Evolutionary conservation across 495 filamentous ascomycete genomes (phyloP).

Genomic region (Penicillium subrubescens): DNA sequence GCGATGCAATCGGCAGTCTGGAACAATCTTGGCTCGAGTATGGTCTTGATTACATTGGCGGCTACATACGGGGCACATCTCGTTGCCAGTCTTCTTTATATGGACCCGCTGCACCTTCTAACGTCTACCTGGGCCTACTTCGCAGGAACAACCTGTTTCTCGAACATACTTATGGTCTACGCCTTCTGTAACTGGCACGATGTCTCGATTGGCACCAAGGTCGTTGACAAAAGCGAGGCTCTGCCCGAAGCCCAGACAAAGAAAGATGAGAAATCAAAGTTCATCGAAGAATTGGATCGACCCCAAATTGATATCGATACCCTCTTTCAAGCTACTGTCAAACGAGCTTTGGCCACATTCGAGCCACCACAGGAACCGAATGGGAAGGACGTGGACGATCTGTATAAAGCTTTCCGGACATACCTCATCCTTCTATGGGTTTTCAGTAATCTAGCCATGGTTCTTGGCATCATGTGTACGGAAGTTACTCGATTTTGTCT

Average conservation of each 20-base stretch:
- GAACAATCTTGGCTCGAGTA: slow-evolving; percentile 49
- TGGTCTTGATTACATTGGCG: slow-evolving; percentile 81
- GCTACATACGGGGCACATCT: slow-evolving; percentile 97
- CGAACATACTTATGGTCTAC: slow-evolving; percentile 97
- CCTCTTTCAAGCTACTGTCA: slow-evolving; percentile 94
- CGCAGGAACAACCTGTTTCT: slow-evolving; percentile 63
- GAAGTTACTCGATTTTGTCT: slow-evolving; percentile 75
- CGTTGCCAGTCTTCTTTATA: slow-evolving; percentile 90
- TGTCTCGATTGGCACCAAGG: slow-evolving; percentile 99
- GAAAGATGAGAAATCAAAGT: slow-evolving; percentile 74
- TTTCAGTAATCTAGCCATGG: slow-evolving; percentile 83
- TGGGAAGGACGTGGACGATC: slow-evolving; percentile 83
- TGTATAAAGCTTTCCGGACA: slow-evolving; percentile 96
- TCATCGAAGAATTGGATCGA: slow-evolving; percentile 91
- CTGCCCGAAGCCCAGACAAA: slow-evolving; percentile 82
- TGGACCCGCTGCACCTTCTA: slow-evolving; percentile 99
- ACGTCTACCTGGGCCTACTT: slow-evolving; percentile 82
- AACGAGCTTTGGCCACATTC: slow-evolving; percentile 80
- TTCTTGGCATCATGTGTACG: slow-evolving; percentile 79
- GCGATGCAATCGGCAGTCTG: background rate
- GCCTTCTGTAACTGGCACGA: slow-evolving; percentile 99
- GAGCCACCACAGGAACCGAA: slow-evolving; percentile 66
- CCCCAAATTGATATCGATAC: slow-evolving; percentile 95
- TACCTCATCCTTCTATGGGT: slow-evolving; percentile 86
- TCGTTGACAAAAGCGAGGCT: slow-evolving; percentile 89